A percentile compares a stretch with the other conserved stretches of the same genome.
Evolutionary conservation across 208 protist genomes (phyloP).

Genomic region (Trypanosoma rangeli): DNA sequence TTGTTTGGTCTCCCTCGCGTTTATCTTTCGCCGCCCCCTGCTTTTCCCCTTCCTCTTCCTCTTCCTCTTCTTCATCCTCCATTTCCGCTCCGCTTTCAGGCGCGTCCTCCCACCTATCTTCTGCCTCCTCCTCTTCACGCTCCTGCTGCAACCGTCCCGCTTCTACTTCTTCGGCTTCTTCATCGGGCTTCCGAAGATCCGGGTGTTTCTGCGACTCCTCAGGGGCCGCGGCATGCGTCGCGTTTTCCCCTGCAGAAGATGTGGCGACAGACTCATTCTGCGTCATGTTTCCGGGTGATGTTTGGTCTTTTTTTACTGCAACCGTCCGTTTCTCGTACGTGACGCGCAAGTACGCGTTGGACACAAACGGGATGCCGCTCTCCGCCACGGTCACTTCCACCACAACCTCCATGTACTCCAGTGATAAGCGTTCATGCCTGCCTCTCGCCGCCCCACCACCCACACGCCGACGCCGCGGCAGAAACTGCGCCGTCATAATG

Average conservation of each 20-base stretch:
- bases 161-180: not conserved
- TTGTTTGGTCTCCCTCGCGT: not conserved
- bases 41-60: not conserved
- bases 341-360: constrained; percentile 47
- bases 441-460: not conserved
- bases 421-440: not conserved
- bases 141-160: not conserved
- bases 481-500: not conserved
- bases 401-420: constrained; percentile 46
- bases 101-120: not conserved
- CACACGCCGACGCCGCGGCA: constrained; percentile 4
- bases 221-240: not conserved
- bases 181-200: not conserved
- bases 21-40: too few relatives aligned
- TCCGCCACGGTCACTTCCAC: constrained; percentile 54
- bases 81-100: too few relatives aligned
- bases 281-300: not conserved
- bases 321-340: constrained; percentile 22
- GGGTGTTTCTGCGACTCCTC: not conserved
- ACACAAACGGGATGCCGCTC: constrained; percentile 59
- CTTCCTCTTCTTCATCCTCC: constrained; percentile 2
- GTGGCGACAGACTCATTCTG: not conserved
- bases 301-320: constrained; percentile 3
- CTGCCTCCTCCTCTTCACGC: not conserved
- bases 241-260: constrained; percentile 1